Conservation (phyloP, 2,329 filamentous ascomycete species). For the Beauveria caledonica region DNA sequence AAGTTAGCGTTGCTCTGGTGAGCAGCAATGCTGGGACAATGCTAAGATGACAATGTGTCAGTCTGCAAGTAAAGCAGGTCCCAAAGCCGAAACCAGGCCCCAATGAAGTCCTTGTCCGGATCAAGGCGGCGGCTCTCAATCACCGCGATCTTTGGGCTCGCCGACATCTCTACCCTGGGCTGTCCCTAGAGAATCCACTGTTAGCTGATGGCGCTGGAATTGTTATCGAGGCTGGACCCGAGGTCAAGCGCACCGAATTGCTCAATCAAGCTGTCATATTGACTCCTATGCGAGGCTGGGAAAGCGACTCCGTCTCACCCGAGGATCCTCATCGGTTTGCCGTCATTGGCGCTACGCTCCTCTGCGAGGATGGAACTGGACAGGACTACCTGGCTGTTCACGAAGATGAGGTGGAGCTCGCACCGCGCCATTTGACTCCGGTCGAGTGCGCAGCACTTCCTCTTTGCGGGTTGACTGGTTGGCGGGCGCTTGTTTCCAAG, state of each 20-base stretch:
- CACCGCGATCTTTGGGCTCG: constrained; percentile 93
- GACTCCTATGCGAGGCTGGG: constrained; percentile 73
- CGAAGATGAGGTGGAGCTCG: constrained; percentile 65
- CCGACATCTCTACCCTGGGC: constrained; percentile 81
- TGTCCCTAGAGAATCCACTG: constrained; percentile 70
- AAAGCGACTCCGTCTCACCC: constrained; percentile 60
- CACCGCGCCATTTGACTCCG: constrained; percentile 62
- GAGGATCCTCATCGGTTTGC: constrained; percentile 52
- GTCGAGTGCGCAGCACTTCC: constrained; percentile 78
- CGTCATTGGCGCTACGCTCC: constrained; percentile 61
- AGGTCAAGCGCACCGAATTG: constrained; percentile 28
- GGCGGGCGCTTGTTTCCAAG: constrained; percentile 79
- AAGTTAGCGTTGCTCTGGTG: constrained; percentile 18
- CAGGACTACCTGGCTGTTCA: constrained; percentile 65
- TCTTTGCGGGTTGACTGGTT: constrained; percentile 77
- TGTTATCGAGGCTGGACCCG: constrained; percentile 56
- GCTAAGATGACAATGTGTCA: constrained; percentile 18
- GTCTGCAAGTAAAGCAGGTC: constrained; percentile 51
- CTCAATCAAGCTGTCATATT: constrained; percentile 65
- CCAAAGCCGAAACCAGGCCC: constrained; percentile 55
- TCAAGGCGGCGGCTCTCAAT: constrained; percentile 79
- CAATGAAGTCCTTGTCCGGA: constrained; percentile 63
- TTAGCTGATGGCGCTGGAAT: constrained; percentile 75
- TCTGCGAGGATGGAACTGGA: constrained; percentile 54
- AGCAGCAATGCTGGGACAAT: neutral